phyloP scores from a whole-genome alignment of 352 stramenopile species.

The Achlya hypogyna region DNA sequence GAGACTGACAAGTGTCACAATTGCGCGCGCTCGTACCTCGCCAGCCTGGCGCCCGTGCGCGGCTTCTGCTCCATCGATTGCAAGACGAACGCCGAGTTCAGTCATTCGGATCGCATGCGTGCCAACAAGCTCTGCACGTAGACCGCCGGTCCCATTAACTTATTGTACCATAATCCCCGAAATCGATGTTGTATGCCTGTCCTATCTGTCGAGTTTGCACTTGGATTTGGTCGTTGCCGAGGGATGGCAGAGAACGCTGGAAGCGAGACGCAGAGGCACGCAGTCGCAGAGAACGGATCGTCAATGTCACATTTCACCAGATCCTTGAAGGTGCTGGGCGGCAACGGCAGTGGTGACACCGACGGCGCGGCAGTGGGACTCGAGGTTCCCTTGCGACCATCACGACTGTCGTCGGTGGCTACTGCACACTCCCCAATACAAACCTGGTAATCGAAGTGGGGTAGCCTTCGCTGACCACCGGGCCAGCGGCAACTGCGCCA shows the following conservation, averaged over 20 bases:
- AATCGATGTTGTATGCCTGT: slow-evolving; percentile 9
- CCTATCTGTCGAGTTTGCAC: too few relatives aligned
- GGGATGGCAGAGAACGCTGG: neutral
- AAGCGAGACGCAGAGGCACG: neutral
- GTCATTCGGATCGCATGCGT: slow-evolving; percentile 6
- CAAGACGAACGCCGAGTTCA: slow-evolving; percentile 57
- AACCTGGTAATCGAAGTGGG: too few relatives aligned
- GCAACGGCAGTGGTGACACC: too few relatives aligned
- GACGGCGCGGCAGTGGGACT: too few relatives aligned
- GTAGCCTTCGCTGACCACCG: too few relatives aligned
- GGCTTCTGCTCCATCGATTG: slow-evolving; percentile 82
- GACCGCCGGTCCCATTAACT: neutral
- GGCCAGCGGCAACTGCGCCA: too few relatives aligned
- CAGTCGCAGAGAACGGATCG: neutral
- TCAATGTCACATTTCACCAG: neutral
- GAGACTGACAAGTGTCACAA: slow-evolving; percentile 78
- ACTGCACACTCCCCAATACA: too few relatives aligned
- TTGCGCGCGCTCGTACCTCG: slow-evolving; percentile 63
- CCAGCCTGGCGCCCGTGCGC: slow-evolving; percentile 43
- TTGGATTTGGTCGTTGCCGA: neutral
- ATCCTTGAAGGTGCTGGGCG: too few relatives aligned
- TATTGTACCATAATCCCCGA: slow-evolving; percentile 10
- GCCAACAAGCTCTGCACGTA: slow-evolving; percentile 10
- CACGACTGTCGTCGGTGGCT: too few relatives aligned
- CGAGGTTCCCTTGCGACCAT: too few relatives aligned